Evolutionary conservation across 345 rosid species (phyloP), one percentile per base, ranked within the genome.

Genomic region (Leavenworthia alabamica): DNA sequence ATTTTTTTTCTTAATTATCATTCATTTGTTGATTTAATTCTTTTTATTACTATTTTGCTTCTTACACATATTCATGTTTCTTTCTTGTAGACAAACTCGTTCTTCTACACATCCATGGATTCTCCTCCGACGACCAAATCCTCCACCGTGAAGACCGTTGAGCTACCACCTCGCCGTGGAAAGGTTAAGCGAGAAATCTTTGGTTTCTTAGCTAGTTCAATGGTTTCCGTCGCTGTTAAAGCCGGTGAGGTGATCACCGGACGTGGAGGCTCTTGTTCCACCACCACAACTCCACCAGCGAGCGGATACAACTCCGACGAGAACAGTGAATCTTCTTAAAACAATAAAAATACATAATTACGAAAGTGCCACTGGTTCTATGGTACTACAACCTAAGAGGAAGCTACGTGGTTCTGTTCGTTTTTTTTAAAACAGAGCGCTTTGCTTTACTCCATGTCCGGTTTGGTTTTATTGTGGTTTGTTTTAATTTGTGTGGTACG

Each of bases 361-460:
- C 17, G 19, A 56, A 71, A 56, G 52, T 64, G 47, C 60, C 75
- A 56, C 11, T 50, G 71, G 55, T 46, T 56, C 8, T 37, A 16
- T 42, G 39, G 37, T 20, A 1, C 33, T 28, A 39, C 44, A 5
- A 31, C 45, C 8, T 3, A 31, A 20, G 39, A 19, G 39, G 17
- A 51, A 60, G 66, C 61, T 48, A 24, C 16, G 40, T 43, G 41
- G 55, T 32, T 68, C 75, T 71, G 75, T 64, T 63, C 64, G 60
- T 56, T 71, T 71, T 71, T 71, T 71, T 48, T 1, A 71, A 71
- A 71, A 56, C 70, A 71, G 70, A 64, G 51, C 60, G 6, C 52
- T 40, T 32, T 32, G 2, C 53, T 47, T 69, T 49, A 9, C 53
- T 49, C 70, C 15, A 53, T 1, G 17, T 15, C 53, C 57, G 65